Percentiles rank a stretch among this genome's conserved stretches.
phyloP scores from a whole-genome alignment of 2,329 filamentous ascomycete species.

The Hymenoscyphus infarciens region DNA sequence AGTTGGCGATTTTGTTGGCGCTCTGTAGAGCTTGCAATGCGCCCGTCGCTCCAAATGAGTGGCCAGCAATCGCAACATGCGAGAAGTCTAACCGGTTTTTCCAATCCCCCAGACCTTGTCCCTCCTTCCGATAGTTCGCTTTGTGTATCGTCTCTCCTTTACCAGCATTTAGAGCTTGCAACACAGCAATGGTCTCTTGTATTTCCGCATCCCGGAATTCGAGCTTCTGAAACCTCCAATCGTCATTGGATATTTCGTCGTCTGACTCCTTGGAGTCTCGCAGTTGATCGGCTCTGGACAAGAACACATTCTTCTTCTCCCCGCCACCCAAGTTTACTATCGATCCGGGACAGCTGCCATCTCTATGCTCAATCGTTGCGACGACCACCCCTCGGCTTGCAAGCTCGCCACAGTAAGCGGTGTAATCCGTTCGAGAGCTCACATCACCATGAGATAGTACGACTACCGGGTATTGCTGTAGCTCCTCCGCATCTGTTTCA shows the following conservation, averaged over 20 bases:
- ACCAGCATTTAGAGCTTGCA: background rate
- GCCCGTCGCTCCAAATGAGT: background rate
- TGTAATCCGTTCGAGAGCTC: background rate
- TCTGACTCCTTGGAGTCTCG: background rate
- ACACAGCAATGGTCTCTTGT: background rate
- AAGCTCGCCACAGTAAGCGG: background rate
- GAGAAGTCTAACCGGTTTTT: background rate
- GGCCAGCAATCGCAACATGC: background rate
- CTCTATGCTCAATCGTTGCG: background rate
- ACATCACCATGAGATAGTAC: background rate
- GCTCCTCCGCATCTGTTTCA: background rate
- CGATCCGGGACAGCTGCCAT: background rate
- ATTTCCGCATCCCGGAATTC: conserved; percentile 1
- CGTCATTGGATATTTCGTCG: background rate
- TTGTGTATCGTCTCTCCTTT: background rate
- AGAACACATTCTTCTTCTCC: background rate
- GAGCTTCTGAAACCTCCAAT: conserved; percentile 1
- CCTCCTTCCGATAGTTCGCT: background rate
- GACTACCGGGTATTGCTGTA: background rate
- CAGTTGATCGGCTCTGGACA: background rate
- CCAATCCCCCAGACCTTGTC: background rate
- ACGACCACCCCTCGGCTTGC: background rate
- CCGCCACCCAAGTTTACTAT: background rate
- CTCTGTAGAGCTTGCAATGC: background rate
- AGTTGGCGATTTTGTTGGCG: background rate